Evolutionary conservation across 108 stramenopile species (phyloP).

Genomic region (Skeletonema costatum): DNA sequence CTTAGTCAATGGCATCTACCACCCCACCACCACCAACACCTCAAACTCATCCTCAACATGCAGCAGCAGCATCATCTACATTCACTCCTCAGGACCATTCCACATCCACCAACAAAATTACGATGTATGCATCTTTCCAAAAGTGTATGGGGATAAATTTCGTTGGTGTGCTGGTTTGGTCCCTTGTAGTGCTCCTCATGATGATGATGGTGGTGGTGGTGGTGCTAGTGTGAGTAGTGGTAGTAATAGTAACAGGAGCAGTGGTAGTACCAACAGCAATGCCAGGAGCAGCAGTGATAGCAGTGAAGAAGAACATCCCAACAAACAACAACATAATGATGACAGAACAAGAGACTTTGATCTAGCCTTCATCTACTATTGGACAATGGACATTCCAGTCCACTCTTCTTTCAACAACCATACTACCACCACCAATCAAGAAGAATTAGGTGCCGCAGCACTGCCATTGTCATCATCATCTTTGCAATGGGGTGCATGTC

Average conservation of each 20-base stretch:
- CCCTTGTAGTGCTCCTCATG: background rate
- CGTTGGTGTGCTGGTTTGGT: slow-evolving; percentile 29
- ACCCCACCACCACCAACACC: background rate
- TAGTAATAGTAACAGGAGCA: background rate
- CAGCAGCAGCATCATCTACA: background rate
- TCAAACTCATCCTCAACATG: background rate
- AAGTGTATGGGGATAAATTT: slow-evolving; percentile 19
- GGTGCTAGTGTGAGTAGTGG: background rate
- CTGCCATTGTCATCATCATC: background rate
- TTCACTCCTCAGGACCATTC: slow-evolving; percentile 17
- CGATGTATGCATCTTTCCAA: slow-evolving; percentile 18
- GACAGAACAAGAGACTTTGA: slow-evolving; percentile 14
- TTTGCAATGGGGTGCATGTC: slow-evolving; percentile 12
- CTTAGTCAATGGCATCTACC: slow-evolving; percentile 5
- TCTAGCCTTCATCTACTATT: slow-evolving; percentile 30
- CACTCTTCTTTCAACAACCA: background rate
- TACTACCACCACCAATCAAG: background rate
- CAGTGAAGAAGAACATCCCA: background rate
- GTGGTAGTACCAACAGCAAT: background rate
- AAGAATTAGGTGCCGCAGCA: background rate
- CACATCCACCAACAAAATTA: background rate
- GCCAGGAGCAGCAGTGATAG: background rate
- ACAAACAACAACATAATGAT: background rate
- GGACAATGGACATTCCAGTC: slow-evolving; percentile 16
- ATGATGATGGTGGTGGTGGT: background rate